Evolutionary conservation across 495 filamentous ascomycete genomes (phyloP).

Genomic region (Sphaerosporella brunnea): DNA sequence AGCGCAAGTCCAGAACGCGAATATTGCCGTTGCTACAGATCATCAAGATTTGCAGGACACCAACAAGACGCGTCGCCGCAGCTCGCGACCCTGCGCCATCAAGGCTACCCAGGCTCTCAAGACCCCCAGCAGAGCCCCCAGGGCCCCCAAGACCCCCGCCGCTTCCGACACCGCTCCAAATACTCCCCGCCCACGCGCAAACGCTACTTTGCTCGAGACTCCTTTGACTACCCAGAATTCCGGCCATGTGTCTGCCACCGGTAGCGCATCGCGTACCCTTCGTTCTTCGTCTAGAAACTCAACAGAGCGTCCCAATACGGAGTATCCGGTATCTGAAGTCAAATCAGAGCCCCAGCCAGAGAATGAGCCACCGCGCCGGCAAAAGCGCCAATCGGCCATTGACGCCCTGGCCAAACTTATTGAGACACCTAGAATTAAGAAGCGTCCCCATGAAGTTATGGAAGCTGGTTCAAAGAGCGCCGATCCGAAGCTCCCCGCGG

Average conservation of each 20-base stretch:
- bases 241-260: too few species aligned
- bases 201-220: too few species aligned
- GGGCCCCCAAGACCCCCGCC: background rate
- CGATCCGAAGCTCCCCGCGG: too few species aligned
- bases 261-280: background rate
- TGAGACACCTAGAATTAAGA: constrained; percentile 1
- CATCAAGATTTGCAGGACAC: background rate
- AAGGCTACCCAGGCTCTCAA: background rate
- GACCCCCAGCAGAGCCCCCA: background rate
- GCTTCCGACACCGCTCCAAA: constrained; percentile 1
- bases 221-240: too few species aligned
- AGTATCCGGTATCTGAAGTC: too few species aligned
- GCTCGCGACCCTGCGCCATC: background rate
- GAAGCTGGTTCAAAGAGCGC: constrained; percentile 22
- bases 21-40: background rate
- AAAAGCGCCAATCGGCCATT: too few species aligned
- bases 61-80: constrained; percentile 4
- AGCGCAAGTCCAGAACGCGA: background rate
- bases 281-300: background rate
- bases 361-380: too few species aligned
- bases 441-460: constrained; percentile 23
- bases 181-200: background rate
- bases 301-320: background rate
- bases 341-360: too few species aligned
- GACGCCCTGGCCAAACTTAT: background rate